These are phyloP conservation scores for Boletus speciosus DNA, from an alignment of 768 basidiomycete genomes.

Conservation along the genomic window DNA sequence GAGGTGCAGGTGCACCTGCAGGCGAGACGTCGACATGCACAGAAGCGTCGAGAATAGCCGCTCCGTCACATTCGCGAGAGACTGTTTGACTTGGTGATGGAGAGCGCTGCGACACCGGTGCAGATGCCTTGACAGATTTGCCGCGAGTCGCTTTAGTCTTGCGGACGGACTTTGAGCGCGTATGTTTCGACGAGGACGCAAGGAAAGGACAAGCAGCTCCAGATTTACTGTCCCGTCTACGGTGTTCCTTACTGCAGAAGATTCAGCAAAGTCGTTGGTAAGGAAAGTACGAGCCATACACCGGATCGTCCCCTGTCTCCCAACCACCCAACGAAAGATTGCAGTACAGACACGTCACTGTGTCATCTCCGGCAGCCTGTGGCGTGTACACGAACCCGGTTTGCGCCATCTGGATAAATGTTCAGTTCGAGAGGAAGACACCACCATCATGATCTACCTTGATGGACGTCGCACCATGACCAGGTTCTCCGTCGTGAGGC, in stretches of 20 bases:
- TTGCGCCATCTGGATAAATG: conserved; percentile 59
- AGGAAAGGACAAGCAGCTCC: conserved; percentile 44
- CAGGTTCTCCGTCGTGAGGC: conserved; percentile 62
- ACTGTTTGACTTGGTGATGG: conserved; percentile 9
- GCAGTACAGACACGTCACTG: conserved; percentile 85
- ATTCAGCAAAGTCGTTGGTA: conserved; percentile 4
- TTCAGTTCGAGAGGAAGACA: background rate
- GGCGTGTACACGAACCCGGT: conserved; percentile 87
- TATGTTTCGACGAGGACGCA: conserved; percentile 27
- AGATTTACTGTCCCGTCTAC: conserved; percentile 56
- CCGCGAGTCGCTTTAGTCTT: conserved; percentile 21
- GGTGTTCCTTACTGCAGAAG: conserved; percentile 63
- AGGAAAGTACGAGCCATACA: conserved; percentile 47
- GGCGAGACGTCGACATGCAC: background rate
- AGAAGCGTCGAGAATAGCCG: background rate
- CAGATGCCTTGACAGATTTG: conserved; percentile 19
- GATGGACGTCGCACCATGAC: conserved; percentile 67
- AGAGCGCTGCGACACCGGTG: conserved; percentile 11
- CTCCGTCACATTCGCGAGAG: background rate
- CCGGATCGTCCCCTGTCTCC: conserved; percentile 83
- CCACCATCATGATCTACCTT: conserved; percentile 42
- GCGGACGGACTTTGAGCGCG: conserved; percentile 14
- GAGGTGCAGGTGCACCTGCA: background rate
- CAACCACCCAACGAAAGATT: conserved; percentile 76
- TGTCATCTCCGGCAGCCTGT: conserved; percentile 65